phyloP scores from a whole-genome alignment of 306 rosid species.

The Heteromeles arbutifolia region DNA sequence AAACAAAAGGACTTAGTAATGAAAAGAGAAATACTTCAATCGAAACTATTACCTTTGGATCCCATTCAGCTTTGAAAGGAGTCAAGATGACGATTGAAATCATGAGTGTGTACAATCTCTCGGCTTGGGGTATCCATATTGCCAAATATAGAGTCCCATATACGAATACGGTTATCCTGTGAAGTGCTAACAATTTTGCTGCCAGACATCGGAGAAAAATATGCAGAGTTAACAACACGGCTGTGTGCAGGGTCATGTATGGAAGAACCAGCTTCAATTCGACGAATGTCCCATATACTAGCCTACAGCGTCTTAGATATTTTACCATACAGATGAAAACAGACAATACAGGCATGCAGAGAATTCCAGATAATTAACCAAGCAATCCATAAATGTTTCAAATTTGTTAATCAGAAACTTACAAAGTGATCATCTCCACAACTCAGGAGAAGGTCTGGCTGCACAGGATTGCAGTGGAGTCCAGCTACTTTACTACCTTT shows the following conservation, averaged over 20 bases:
- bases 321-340: background rate
- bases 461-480: constrained; percentile 88
- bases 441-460: constrained; percentile 83
- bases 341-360: background rate
- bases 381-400: background rate
- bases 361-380: background rate
- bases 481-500: constrained; percentile 81
- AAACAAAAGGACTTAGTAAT: too few species aligned
- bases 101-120: constrained; percentile 90
- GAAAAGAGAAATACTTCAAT: too few species aligned
- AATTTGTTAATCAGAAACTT: constrained; percentile 26
- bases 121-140: constrained; percentile 84
- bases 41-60: constrained; percentile 72
- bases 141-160: constrained; percentile 90
- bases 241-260: constrained; percentile 49
- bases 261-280: constrained; percentile 57
- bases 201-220: constrained; percentile 77
- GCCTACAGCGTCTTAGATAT: constrained; percentile 40
- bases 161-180: constrained; percentile 78
- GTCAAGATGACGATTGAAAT: constrained; percentile 80
- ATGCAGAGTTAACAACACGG: constrained; percentile 93
- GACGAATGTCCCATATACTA: constrained; percentile 90
- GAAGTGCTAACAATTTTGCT: constrained; percentile 84
- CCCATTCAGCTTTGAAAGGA: constrained; percentile 97
- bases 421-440: constrained; percentile 95